Percentiles rank a stretch among this genome's conserved stretches.
These are phyloP conservation scores for Picea abies DNA, from an alignment of 83 land plant genomes.

Conservation along the genomic window DNA sequence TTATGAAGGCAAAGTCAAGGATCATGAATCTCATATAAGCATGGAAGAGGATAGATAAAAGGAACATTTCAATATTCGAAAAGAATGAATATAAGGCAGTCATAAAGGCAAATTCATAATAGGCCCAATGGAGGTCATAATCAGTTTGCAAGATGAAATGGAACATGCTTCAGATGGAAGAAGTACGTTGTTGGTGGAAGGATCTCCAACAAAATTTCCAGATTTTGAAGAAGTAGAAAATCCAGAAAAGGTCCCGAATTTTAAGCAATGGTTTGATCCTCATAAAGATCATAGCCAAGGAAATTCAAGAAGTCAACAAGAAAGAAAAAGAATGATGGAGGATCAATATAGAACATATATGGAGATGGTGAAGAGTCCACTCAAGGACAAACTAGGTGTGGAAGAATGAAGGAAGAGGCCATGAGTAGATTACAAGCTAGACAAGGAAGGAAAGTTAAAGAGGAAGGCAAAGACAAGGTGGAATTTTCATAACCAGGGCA, in stretches of 20 bases:
- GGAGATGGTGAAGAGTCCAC: background rate
- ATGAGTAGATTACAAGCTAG: background rate
- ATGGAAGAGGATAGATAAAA: background rate
- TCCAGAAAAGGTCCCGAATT: too few relatives aligned
- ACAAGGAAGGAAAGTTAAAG: too few relatives aligned
- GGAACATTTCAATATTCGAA: background rate
- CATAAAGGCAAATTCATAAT: too few relatives aligned
- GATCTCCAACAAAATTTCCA: too few relatives aligned
- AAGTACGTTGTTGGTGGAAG: too few relatives aligned
- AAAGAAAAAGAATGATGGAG: background rate
- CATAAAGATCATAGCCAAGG: too few relatives aligned
- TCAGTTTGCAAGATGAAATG: too few relatives aligned
- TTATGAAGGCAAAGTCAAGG: background rate
- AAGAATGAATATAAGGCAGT: background rate
- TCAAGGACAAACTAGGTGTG: background rate
- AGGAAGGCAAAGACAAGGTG: background rate
- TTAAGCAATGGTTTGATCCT: too few relatives aligned
- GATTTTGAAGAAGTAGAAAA: too few relatives aligned
- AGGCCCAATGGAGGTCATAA: too few relatives aligned
- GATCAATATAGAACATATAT: background rate
- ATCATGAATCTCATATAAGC: background rate
- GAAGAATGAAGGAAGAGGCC: too few relatives aligned
- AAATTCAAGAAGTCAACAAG: background rate
- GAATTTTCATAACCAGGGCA: background rate
- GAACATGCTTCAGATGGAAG: too few relatives aligned